Evolutionary conservation across 768 basidiomycete species (phyloP).

Genomic region (Termitomyces sp.): DNA sequence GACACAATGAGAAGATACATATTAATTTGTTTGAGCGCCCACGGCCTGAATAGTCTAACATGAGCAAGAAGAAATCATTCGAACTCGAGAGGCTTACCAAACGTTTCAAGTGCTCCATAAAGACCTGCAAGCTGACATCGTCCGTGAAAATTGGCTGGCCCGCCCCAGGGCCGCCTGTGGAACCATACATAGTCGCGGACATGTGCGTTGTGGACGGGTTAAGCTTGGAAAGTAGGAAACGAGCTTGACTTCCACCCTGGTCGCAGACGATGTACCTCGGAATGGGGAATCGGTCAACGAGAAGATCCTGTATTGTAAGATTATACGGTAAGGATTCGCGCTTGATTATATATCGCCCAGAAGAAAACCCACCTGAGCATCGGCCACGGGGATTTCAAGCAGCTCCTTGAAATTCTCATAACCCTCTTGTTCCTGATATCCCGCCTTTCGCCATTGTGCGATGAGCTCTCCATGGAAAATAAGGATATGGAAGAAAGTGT

Average conservation of each 20-base stretch:
- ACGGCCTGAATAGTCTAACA: slow-evolving; percentile 41
- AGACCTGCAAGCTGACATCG: slow-evolving; percentile 95
- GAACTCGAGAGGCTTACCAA: slow-evolving; percentile 47
- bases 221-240: slow-evolving; percentile 94
- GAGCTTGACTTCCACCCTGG: slow-evolving; percentile 94
- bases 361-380: slow-evolving; percentile 66
- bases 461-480: slow-evolving; percentile 99
- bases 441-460: slow-evolving; percentile 96
- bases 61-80: slow-evolving; percentile 1
- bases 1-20: slow-evolving; percentile 5
- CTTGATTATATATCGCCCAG: not conserved
- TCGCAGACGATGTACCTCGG: slow-evolving; percentile 98
- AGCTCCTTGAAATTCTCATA: slow-evolving; percentile 98
- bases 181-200: slow-evolving; percentile 88
- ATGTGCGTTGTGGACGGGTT: slow-evolving; percentile 99
- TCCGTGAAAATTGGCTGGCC: slow-evolving; percentile 98
- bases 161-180: slow-evolving; percentile 52
- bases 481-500: slow-evolving; percentile 99
- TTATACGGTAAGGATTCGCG: not conserved
- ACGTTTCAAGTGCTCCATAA: slow-evolving; percentile 96
- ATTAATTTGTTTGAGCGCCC: slow-evolving; percentile 62
- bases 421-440: slow-evolving; percentile 97
- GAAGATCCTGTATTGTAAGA: slow-evolving; percentile 60
- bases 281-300: slow-evolving; percentile 94
- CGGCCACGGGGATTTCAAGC: slow-evolving; percentile 77